Conservation (phyloP, 495 filamentous ascomycete genomes). For the Hamigera avellanea region DNA sequence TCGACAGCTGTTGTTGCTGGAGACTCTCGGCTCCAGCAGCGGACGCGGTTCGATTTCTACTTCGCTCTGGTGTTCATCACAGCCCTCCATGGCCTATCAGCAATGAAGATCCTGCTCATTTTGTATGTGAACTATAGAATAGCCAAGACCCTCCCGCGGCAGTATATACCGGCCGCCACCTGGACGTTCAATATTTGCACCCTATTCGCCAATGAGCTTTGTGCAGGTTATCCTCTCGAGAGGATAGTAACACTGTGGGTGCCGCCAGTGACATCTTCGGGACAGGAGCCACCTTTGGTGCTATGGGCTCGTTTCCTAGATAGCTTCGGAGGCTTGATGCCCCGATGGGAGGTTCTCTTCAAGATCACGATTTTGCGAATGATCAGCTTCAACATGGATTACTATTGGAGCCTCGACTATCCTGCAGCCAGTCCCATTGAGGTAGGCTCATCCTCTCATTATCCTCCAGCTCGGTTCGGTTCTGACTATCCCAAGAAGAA, state of each 20-base stretch:
- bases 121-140: slow-evolving; percentile 73
- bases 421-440: slow-evolving; percentile 60
- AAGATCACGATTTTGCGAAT: slow-evolving; percentile 90
- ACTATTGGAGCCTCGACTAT: slow-evolving; percentile 78
- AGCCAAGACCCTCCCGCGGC: slow-evolving; percentile 52
- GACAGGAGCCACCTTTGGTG: slow-evolving; percentile 25
- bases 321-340: slow-evolving; percentile 64
- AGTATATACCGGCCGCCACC: slow-evolving; percentile 60
- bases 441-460: slow-evolving; percentile 40
- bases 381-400: slow-evolving; percentile 95
- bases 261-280: slow-evolving; percentile 10
- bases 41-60: slow-evolving; percentile 71
- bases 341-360: slow-evolving; percentile 91
- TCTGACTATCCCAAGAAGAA: slow-evolving; percentile 90
- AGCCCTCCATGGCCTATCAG: slow-evolving; percentile 75
- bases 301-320: slow-evolving; percentile 60
- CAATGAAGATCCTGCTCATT: slow-evolving; percentile 69
- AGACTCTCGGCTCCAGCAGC: slow-evolving; percentile 57
- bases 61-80: slow-evolving; percentile 73
- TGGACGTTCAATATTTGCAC: slow-evolving; percentile 89
- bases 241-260: slow-evolving; percentile 45
- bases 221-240: slow-evolving; percentile 60
- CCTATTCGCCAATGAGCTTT: slow-evolving; percentile 85
- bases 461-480: neutral
- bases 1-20: slow-evolving; percentile 35